Conservation (phyloP, 495 filamentous ascomycete species). For the Viridothelium virens region DNA sequence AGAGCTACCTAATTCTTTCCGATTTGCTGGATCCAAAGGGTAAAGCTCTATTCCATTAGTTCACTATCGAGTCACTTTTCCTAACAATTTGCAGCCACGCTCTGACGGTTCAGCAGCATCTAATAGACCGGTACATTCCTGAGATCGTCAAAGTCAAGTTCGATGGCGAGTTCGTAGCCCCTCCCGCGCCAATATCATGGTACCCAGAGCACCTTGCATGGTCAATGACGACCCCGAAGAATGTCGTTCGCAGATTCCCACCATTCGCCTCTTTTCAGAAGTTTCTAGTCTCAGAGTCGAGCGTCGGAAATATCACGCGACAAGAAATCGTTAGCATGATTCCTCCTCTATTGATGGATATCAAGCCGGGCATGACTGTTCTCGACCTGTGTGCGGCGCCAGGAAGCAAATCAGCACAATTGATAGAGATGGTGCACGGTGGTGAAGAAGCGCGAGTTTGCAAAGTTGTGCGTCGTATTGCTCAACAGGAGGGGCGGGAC, state of each 20-base stretch:
- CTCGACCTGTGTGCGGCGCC: conserved; percentile 95
- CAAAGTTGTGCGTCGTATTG: conserved; percentile 39
- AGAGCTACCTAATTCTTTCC: conserved; percentile 91
- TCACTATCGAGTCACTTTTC: neutral
- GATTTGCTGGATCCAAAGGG: conserved; percentile 89
- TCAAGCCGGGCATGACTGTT: conserved; percentile 82
- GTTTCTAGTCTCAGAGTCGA: conserved; percentile 95
- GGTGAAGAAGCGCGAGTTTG: conserved; percentile 80
- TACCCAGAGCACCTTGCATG: conserved; percentile 91
- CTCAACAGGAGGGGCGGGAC: conserved; percentile 44
- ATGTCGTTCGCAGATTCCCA: conserved; percentile 78
- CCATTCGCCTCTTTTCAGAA: conserved; percentile 95
- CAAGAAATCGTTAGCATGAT: conserved; percentile 99
- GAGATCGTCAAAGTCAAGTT: conserved; percentile 71
- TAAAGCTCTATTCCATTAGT: conserved; percentile 29
- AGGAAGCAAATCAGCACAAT: conserved; percentile 90
- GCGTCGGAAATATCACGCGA: conserved; percentile 90
- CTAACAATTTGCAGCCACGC: conserved; percentile 55
- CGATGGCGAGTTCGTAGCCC: conserved; percentile 71
- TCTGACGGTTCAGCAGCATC: conserved; percentile 70
- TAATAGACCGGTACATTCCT: conserved; percentile 82
- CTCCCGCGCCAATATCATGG: conserved; percentile 75
- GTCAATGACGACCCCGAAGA: conserved; percentile 93
- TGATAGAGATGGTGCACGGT: conserved; percentile 86
- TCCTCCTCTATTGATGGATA: conserved; percentile 85